phyloP scores from a whole-genome alignment of 2,329 filamentous ascomycete genomes.

The Pyricularia sp. region DNA sequence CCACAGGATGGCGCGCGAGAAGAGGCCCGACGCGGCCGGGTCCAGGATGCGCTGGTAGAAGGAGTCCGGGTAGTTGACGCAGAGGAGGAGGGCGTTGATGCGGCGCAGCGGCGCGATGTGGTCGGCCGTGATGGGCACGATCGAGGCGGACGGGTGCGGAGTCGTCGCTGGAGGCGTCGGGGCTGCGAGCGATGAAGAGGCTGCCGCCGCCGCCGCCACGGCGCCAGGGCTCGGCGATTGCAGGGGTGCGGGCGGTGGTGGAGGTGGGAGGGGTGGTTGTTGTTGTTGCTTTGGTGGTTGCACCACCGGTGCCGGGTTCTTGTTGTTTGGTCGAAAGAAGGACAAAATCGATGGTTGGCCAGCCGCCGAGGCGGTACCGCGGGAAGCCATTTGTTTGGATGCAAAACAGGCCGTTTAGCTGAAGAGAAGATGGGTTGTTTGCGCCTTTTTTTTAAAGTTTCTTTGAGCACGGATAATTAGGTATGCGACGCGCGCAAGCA shows the following conservation, averaged over 20 bases:
- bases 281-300: conserved; percentile 21
- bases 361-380: not conserved
- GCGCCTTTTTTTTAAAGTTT: not conserved
- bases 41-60: conserved; percentile 51
- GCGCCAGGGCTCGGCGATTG: conserved; percentile 11
- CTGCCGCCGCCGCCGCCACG: conserved; percentile 7
- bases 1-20: conserved; percentile 54
- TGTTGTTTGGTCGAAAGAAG: conserved; percentile 42
- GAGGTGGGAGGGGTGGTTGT: conserved; percentile 11
- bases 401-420: not conserved
- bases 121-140: conserved; percentile 37
- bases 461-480: not conserved
- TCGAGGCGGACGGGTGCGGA: conserved; percentile 35
- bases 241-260: conserved; percentile 9
- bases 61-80: conserved; percentile 52
- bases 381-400: not conserved
- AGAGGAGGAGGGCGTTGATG: conserved; percentile 56
- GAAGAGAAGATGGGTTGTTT: too few relatives aligned
- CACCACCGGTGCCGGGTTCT: conserved; percentile 16
- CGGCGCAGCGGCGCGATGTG: conserved; percentile 52
- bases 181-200: conserved; percentile 8
- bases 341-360: conserved; percentile 46
- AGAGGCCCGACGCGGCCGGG: conserved; percentile 37
- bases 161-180: conserved; percentile 10
- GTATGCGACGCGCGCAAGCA: not conserved